Conservation (phyloP, 2,329 filamentous ascomycete genomes). For the Cryphonectria parasitica region DNA sequence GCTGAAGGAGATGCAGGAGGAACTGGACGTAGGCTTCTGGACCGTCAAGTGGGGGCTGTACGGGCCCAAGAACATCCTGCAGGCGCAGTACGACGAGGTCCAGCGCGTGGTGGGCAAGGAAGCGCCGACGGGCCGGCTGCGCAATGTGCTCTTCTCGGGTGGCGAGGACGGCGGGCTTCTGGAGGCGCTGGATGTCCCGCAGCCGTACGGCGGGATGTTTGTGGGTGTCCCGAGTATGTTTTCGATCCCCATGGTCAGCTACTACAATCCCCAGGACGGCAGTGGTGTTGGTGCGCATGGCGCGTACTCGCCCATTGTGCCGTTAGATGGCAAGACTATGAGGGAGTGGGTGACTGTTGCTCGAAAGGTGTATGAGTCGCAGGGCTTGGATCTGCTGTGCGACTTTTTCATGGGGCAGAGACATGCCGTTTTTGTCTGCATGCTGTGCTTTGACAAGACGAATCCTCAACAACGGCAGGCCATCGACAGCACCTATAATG, state of each 20-base stretch:
- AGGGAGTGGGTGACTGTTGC: slow-evolving; percentile 47
- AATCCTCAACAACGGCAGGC: slow-evolving; percentile 42
- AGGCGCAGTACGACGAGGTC: slow-evolving; percentile 49
- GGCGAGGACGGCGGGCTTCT: slow-evolving; percentile 44
- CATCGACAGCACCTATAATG: slow-evolving; percentile 41
- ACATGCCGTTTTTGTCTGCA: slow-evolving; percentile 51
- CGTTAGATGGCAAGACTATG: slow-evolving; percentile 43
- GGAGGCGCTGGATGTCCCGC: slow-evolving; percentile 41
- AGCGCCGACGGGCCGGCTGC: slow-evolving; percentile 44
- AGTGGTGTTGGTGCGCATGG: slow-evolving; percentile 41
- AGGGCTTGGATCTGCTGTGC: slow-evolving; percentile 48
- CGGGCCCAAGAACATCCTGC: slow-evolving; percentile 45
- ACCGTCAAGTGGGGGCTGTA: slow-evolving; percentile 50
- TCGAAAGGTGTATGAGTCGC: slow-evolving; percentile 46
- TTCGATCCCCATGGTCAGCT: slow-evolving; percentile 43
- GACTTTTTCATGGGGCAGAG: slow-evolving; percentile 55
- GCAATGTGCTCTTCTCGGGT: slow-evolving; percentile 41
- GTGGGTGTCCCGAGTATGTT: slow-evolving; percentile 43
- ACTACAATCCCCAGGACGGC: slow-evolving; percentile 38
- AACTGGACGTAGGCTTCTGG: slow-evolving; percentile 49
- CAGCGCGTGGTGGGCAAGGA: slow-evolving; percentile 40
- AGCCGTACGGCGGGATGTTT: slow-evolving; percentile 40
- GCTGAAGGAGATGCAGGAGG: slow-evolving; percentile 46
- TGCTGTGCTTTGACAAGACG: slow-evolving; percentile 52
- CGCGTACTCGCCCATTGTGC: slow-evolving; percentile 44